Percentiles rank a stretch among this genome's conserved stretches.
These are phyloP conservation scores for Saccharomycopsis selenospora DNA, from an alignment of 805 yeast genomes.

Conservation along the genomic window DNA sequence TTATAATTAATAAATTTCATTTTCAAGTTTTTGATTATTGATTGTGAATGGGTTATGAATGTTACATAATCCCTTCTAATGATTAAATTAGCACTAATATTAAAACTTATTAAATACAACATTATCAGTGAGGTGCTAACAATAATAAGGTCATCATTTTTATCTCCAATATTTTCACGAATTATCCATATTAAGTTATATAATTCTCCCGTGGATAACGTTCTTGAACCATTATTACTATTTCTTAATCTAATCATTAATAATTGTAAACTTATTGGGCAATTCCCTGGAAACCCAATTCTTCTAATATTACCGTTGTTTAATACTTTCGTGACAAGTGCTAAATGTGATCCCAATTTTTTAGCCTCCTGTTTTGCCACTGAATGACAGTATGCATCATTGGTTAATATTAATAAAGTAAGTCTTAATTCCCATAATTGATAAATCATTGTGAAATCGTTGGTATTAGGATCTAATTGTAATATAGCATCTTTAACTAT, in stretches of 20 bases:
- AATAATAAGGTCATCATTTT: background rate
- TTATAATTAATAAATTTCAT: background rate
- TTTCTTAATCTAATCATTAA: constrained; percentile 23
- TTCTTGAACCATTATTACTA: constrained; percentile 23
- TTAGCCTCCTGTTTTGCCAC: constrained; percentile 26
- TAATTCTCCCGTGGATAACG: constrained; percentile 19
- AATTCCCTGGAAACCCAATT: constrained; percentile 21
- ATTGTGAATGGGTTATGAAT: constrained; percentile 24
- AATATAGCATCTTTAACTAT: constrained; percentile 13
- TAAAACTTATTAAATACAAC: constrained; percentile 21
- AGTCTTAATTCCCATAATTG: constrained; percentile 26
- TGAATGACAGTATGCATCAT: constrained; percentile 20
- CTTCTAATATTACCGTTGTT: constrained; percentile 1
- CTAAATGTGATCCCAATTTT: constrained; percentile 23
- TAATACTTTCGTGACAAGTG: constrained; percentile 8
- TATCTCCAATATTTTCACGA: constrained; percentile 1
- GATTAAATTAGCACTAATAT: constrained; percentile 24
- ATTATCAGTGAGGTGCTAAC: constrained; percentile 4
- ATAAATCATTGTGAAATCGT: constrained; percentile 9
- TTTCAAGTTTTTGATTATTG: constrained; percentile 14
- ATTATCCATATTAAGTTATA: constrained; percentile 16
- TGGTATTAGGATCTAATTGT: background rate
- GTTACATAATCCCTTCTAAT: constrained; percentile 27
- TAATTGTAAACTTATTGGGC: constrained; percentile 23
- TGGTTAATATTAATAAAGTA: constrained; percentile 21